These are phyloP conservation scores for Noccaea caerulescens DNA, from an alignment of 345 rosid genomes.

Conservation along the genomic window DNA sequence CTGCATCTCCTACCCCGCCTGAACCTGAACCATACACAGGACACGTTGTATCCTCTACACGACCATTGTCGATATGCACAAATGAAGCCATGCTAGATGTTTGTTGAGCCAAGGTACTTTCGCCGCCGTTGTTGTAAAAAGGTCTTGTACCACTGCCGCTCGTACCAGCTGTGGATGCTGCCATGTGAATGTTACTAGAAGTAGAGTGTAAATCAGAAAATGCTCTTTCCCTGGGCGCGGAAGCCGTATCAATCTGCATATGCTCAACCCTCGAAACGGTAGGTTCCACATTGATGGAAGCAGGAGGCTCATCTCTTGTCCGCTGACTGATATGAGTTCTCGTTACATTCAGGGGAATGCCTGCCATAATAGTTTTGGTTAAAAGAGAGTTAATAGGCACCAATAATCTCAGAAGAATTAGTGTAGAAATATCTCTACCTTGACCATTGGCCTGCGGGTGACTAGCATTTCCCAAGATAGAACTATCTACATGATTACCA, in stretches of 20 bases:
- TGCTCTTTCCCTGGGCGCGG: constrained; percentile 39
- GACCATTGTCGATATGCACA: constrained; percentile 48
- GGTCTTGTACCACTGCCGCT: constrained; percentile 45
- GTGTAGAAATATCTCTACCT: constrained; percentile 49
- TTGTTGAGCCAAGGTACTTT: constrained; percentile 45
- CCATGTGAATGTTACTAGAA: constrained; percentile 43
- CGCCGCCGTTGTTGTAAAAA: constrained; percentile 39
- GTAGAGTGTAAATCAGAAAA: constrained; percentile 36
- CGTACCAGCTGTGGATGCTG: constrained; percentile 41
- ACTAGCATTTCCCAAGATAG: constrained; percentile 44
- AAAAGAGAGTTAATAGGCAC: constrained; percentile 21
- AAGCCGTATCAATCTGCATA: constrained; percentile 49
- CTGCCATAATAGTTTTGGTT: constrained; percentile 45
- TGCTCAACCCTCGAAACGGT: constrained; percentile 52
- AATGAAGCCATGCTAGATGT: constrained; percentile 47
- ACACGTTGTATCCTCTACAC: constrained; percentile 40
- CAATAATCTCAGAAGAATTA: constrained; percentile 21
- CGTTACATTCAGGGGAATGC: constrained; percentile 42
- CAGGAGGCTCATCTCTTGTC: constrained; percentile 43
- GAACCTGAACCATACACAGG: constrained; percentile 39
- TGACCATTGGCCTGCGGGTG: constrained; percentile 45
- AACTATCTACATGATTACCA: constrained; percentile 47
- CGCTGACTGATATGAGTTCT: constrained; percentile 43
- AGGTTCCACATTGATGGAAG: constrained; percentile 43
- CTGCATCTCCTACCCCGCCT: constrained; percentile 35